Evolutionary conservation across 1,139 yeast genomes (phyloP), one percentile per base, ranked within the genome.

Genomic region (Saccharomyces hybrid): DNA sequence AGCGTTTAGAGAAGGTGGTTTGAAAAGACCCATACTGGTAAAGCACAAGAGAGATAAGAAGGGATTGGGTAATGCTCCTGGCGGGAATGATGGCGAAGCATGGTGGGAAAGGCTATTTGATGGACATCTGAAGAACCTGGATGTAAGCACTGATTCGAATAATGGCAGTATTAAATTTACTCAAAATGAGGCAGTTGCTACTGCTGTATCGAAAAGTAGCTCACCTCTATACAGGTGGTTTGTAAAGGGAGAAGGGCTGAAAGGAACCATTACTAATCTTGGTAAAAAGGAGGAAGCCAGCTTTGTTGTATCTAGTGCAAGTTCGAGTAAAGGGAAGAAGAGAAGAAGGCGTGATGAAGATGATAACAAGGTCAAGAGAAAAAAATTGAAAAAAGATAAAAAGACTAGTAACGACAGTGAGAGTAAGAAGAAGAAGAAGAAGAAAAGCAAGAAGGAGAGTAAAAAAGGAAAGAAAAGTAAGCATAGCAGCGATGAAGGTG

Each of bases 71-170:
- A 63, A 68, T 48, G 74, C 74, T 4, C 67, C 68, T 8, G 71
- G 71, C 28, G 63, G 63, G 6, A 85, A 80, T 58, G 84, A 85
- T 23, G 60, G 70, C 46, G 97, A 90, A 64, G 86, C 88, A 52
- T 93, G 99, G 99, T 93, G 99, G 99, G 98, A 93, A 62, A 78
- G 86, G 61, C 75, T 91, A 50, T 93, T 93, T 72, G 98, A 93
- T 70, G 97, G 97, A 1, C 97, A 90, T 63, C 78, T 93, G 59
- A 88, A 88, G 67, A 80, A 82, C 23, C 70, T 93, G 50, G 91
- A 88, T 56, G 93, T 90, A 6, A 74, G 67, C 31, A 67, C 70
- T 1, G 72, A 69, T 20, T 62, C 66, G 1, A 69, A 67, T 4
- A 73, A 68, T 3, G 74, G 69, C 2, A 74, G 69, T 2, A 71